Evolutionary conservation across 805 yeast genomes (phyloP).

Genomic region (Gaillardinia entomophila): DNA sequence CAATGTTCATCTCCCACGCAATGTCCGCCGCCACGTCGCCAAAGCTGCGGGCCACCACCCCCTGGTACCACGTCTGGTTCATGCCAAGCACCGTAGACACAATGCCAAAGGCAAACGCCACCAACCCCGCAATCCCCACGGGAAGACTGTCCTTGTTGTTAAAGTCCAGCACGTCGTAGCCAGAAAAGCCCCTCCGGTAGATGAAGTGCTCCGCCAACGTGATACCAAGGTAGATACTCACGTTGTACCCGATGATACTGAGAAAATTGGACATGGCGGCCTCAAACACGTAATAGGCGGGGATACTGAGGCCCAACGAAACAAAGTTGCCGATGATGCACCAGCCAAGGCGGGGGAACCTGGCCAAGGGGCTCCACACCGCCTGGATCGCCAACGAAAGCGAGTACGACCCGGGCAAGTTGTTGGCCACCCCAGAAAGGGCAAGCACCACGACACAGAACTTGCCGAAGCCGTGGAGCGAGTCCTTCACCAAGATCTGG

Average conservation of each 20-base stretch:
- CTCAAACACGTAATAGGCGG: constrained; percentile 28
- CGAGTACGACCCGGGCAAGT: constrained; percentile 29
- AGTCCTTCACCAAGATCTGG: constrained; percentile 20
- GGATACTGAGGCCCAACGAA: constrained; percentile 27
- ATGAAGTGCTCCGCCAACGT: constrained; percentile 23
- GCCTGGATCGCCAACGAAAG: constrained; percentile 25
- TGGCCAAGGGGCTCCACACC: constrained; percentile 24
- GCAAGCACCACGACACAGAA: constrained; percentile 27
- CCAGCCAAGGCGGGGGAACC: constrained; percentile 29
- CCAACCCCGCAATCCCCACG: constrained; percentile 23
- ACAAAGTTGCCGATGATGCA: constrained; percentile 24
- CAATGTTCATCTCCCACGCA: constrained; percentile 24
- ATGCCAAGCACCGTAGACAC: constrained; percentile 25
- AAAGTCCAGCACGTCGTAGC: constrained; percentile 21
- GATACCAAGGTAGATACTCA: constrained; percentile 27
- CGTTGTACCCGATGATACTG: constrained; percentile 26
- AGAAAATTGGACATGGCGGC: constrained; percentile 26
- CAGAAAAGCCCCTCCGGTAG: constrained; percentile 18
- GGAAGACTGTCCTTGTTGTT: constrained; percentile 18
- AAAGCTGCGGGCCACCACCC: constrained; percentile 20
- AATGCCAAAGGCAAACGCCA: constrained; percentile 25
- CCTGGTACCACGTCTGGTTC: constrained; percentile 30
- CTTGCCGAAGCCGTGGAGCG: constrained; percentile 25
- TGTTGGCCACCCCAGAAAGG: constrained; percentile 24
- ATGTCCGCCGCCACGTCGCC: constrained; percentile 23